phyloP scores from a whole-genome alignment of 176 grass and related monocot species.

The Secale cereale region DNA sequence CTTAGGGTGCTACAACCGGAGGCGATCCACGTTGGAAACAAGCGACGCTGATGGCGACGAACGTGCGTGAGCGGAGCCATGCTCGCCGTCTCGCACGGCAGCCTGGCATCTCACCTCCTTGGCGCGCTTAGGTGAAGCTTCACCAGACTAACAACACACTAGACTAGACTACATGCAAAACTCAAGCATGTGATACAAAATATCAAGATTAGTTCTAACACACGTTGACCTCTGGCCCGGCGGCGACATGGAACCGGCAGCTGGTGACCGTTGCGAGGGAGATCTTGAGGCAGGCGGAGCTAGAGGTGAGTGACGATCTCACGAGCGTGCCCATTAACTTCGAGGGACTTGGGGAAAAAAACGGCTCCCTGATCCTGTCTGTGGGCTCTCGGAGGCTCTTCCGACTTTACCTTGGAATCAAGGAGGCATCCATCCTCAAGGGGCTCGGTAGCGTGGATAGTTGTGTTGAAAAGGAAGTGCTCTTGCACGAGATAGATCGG shows the following conservation, averaged over 20 bases:
- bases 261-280: neutral
- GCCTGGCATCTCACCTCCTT: too few species aligned
- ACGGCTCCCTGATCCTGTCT: neutral
- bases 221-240: neutral
- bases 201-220: too few species aligned
- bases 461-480: rapidly evolving
- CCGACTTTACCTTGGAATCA: neutral
- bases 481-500: neutral
- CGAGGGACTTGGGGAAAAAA: neutral
- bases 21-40: too few species aligned
- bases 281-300: neutral
- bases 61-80: too few species aligned
- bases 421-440: neutral
- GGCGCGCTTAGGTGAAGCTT: too few species aligned
- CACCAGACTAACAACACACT: too few species aligned
- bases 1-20: too few species aligned
- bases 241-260: neutral
- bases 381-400: neutral
- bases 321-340: neutral
- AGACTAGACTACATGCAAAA: too few species aligned
- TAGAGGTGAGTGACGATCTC: too few species aligned
- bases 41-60: too few species aligned
- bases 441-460: neutral
- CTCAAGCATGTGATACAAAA: too few species aligned
- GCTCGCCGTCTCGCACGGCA: too few species aligned